Base-by-base conservation (phyloP, 2,329 filamentous ascomycete genomes). In the Epicoccum sorghinum region DNA sequence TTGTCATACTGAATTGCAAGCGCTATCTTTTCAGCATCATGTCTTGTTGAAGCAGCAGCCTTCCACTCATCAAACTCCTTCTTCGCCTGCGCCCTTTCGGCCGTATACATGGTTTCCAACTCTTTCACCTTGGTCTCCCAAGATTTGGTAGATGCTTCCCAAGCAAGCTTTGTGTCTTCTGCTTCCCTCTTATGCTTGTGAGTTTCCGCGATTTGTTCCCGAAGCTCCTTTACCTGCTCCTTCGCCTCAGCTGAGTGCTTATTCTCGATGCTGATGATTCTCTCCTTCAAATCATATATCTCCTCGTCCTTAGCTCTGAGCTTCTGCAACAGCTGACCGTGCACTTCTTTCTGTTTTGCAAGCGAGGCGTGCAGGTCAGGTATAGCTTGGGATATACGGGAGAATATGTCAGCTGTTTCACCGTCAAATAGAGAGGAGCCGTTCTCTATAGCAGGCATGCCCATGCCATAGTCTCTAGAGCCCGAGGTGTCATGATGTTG, bases 241-340 rank as follows among this genome's bases (percentile, higher is more conserved):
- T 83, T 80, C 46, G 74, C 77, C 59, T 85, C 82, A 40, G 77
- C 75, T 0, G 79, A 79, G 55, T 80, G 79, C 53, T 82, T 79
- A 47, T 77, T 78, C 41, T 79, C 78, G 14, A 80, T 72, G 40
- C 77, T 78, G 39, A 78, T 75, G 63, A 83, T 75, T 61, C 82
- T 80, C 23, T 77, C 75, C 50, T 80, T 80, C 57, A 84, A 61
- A 12, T 78, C 75, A 57, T 80, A 77, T 49, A 85, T 82, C 58
- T 84, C 80, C 43, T 70, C 66, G 42, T 84, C 81, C 62, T 83
- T 83, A 47, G 77, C 76, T 68, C 79, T 78, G 32, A 83, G 65
- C 27, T 76, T 77, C 55, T 83, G 79, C 43, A 81, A 76, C 9
- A 83, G 73, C 62, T 82, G 80, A 46, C 71, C 78, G 51, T 82